Evolutionary conservation across 75 land plant species (phyloP), one percentile per base, ranked within the genome.

Genomic region (Sequoia sempervirens): DNA sequence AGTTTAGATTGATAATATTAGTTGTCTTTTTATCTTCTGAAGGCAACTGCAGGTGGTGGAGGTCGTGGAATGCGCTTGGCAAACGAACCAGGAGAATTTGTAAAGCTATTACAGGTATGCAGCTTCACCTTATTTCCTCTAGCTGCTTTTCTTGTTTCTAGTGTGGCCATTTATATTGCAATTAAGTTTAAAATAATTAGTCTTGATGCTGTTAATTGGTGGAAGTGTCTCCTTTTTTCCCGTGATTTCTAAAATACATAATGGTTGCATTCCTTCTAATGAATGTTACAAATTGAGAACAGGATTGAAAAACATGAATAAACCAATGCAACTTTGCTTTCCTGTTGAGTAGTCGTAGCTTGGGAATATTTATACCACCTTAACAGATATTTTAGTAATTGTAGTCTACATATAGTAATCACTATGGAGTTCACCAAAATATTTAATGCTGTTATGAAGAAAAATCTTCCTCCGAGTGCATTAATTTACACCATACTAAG

Each of bases 21-120:
- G 38, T 23, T 45, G 41, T 20, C 14, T 84, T 26, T 64, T 32
- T 68, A 43, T 61, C 17, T 36, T 32, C 61, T 81, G 34, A 81
- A 97, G 99, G 99, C 99, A 89, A 97, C 99, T 47, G 99, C 99
- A 80, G 99, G 99, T 84, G 99, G 99, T 89, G 99, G 99, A 81
- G 99, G 99, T 36, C 96, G 99, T 86, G 99, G 99, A 34, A 97
- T 97, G 99, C 93, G 99, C 14, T 92, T 97, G 61, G 99, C 99
- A 41, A 90, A 91, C 81, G 92, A 91, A 83, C 96, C 99, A 84
- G 92, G 86, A 41, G 99, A 97, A 72, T 97, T 97, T 84, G 99
- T 95, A 41, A 95, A 91, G 84, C 86, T 97, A 61, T 85, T 97
- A 34, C 97, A 97, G 96, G 99, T 92, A 85, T 75, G 69, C 41